A percentile compares a stretch with the other conserved stretches of the same genome.
Evolutionary conservation across 805 yeast genomes (phyloP).

Genomic region (Danielia oregonensis): DNA sequence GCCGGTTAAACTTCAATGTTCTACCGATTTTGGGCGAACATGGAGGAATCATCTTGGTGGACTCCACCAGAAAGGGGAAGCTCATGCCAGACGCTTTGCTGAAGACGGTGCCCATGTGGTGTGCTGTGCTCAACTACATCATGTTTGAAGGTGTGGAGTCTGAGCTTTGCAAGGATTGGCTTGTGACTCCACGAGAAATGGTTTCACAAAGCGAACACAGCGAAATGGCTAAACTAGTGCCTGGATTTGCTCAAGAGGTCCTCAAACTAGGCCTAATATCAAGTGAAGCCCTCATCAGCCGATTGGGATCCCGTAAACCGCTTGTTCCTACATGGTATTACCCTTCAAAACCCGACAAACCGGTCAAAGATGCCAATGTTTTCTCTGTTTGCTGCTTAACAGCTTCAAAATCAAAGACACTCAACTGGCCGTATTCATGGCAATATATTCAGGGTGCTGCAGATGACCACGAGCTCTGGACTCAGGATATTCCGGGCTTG

Average conservation of each 20-base stretch:
- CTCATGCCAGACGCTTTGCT: conserved; percentile 81
- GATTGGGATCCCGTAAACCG: conserved; percentile 39
- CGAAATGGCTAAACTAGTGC: conserved; percentile 46
- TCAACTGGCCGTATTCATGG: conserved; percentile 14
- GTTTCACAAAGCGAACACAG: conserved; percentile 56
- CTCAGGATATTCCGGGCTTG: conserved; percentile 41
- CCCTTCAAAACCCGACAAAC: conserved; percentile 39
- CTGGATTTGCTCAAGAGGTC: conserved; percentile 45
- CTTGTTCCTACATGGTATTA: conserved; percentile 68
- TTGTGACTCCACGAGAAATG: conserved; percentile 48
- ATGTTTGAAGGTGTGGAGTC: conserved; percentile 26
- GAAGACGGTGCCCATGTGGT: conserved; percentile 90
- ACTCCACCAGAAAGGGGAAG: conserved; percentile 84
- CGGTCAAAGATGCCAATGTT: background rate
- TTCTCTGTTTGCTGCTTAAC: conserved; percentile 14
- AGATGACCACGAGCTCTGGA: conserved; percentile 91
- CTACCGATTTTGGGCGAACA: conserved; percentile 42
- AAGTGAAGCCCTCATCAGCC: conserved; percentile 22
- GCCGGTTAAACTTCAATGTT: conserved; percentile 74
- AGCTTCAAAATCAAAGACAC: conserved; percentile 6
- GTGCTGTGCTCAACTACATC: conserved; percentile 66
- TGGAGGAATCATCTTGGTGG: conserved; percentile 61
- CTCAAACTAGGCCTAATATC: conserved; percentile 37
- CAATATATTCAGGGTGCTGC: conserved; percentile 89
- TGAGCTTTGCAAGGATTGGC: conserved; percentile 25